These are phyloP conservation scores for Termitomyces sp. DNA, from an alignment of 768 basidiomycete species.

Conservation along the genomic window DNA sequence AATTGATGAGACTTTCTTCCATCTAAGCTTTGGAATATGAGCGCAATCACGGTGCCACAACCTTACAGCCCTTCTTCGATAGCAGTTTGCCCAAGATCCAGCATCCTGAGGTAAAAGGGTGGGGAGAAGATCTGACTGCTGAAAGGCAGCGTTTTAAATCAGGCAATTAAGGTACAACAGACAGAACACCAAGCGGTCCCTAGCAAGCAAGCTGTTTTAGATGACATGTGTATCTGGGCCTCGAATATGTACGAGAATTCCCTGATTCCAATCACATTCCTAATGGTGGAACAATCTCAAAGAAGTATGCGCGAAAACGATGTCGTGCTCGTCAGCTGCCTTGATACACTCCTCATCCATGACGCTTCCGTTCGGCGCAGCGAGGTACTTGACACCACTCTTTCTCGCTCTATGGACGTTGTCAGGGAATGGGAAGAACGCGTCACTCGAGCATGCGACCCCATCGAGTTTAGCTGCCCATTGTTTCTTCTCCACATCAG, in stretches of 20 bases:
- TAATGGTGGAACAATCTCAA: constrained; percentile 90
- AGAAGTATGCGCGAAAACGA: constrained; percentile 89
- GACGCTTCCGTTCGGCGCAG: constrained; percentile 89
- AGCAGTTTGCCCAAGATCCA: constrained; percentile 69
- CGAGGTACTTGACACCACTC: constrained; percentile 91
- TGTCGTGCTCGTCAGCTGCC: constrained; percentile 89
- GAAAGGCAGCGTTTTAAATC: background rate
- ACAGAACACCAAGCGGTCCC: background rate
- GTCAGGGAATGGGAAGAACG: constrained; percentile 99
- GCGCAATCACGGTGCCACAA: constrained; percentile 37
- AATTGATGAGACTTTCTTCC: background rate
- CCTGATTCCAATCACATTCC: background rate
- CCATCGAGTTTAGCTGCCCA: constrained; percentile 76
- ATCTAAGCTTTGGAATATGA: constrained; percentile 72
- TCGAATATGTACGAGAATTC: background rate
- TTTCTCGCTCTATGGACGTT: constrained; percentile 92
- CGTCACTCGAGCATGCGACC: constrained; percentile 93
- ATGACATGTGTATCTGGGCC: background rate
- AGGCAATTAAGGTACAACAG: background rate
- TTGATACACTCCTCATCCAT: constrained; percentile 98
- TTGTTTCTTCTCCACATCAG: constrained; percentile 63
- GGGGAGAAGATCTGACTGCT: constrained; percentile 55
- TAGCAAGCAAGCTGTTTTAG: background rate
- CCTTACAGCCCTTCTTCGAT: constrained; percentile 78
- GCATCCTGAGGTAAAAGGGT: constrained; percentile 69